These are phyloP conservation scores for Salix caprea DNA, from an alignment of 345 rosid species.

Conservation along the genomic window DNA sequence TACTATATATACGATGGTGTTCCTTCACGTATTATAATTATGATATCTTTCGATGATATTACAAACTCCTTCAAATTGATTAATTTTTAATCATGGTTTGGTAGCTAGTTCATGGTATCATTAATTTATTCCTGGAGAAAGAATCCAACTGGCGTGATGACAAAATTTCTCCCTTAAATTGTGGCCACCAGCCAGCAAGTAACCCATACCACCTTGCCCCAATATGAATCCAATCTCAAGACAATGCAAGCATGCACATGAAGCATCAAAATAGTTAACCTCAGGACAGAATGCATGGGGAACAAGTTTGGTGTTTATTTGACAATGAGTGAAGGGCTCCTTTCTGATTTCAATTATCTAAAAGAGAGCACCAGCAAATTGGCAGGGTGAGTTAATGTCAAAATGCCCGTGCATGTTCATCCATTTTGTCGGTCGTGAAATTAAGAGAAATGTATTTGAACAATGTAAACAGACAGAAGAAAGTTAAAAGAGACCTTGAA, in stretches of 20 bases:
- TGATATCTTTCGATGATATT: not conserved
- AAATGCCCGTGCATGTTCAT: not conserved
- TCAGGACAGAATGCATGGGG: constrained; percentile 4
- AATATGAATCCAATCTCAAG: not conserved
- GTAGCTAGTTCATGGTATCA: not conserved
- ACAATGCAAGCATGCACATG: constrained; percentile 6
- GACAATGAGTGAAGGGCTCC: constrained; percentile 14
- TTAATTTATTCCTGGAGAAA: not conserved
- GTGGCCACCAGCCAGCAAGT: not conserved
- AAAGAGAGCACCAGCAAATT: not conserved
- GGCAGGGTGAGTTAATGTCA: not conserved
- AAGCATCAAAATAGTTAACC: not conserved
- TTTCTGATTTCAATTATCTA: constrained; percentile 2
- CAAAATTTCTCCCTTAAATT: not conserved
- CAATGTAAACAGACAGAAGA: not conserved
- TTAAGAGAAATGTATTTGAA: constrained; percentile 18
- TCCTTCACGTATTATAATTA: not conserved
- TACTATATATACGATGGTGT: not conserved
- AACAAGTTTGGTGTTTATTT: not conserved
- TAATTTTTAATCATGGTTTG: not conserved
- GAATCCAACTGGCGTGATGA: not conserved
- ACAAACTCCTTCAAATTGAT: not conserved
- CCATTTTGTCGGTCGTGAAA: constrained; percentile 26
- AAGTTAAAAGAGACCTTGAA: not conserved
- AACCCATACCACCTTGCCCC: not conserved